Conservation (phyloP, 169 alveolate genomes). For the Plasmodium vivax region DNA sequence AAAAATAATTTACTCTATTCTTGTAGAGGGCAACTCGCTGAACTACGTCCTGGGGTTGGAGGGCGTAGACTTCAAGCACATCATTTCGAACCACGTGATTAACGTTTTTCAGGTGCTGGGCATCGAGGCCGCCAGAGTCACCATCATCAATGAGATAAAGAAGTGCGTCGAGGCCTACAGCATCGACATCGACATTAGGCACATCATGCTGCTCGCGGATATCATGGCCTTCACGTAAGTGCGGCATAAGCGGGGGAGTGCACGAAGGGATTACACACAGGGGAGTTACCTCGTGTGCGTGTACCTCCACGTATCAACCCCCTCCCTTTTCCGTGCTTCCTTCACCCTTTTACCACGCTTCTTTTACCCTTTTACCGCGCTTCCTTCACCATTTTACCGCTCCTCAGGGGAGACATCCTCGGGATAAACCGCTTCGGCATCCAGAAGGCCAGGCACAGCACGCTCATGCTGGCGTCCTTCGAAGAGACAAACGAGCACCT, state of each 20-base stretch:
- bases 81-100: conserved; percentile 94
- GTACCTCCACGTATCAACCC: not conserved
- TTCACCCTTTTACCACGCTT: not conserved
- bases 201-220: conserved; percentile 97
- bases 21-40: conserved; percentile 95
- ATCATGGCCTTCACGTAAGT: conserved; percentile 96
- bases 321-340: not conserved
- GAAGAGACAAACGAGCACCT: conserved; percentile 98
- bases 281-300: not conserved
- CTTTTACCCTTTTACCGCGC: not conserved
- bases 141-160: conserved; percentile 94
- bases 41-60: conserved; percentile 93
- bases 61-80: conserved; percentile 92
- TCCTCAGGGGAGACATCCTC: conserved; percentile 91
- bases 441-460: conserved; percentile 96
- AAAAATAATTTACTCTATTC: conserved; percentile 84
- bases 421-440: conserved; percentile 98
- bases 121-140: conserved; percentile 97
- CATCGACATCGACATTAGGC: conserved; percentile 95
- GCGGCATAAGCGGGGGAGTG: too few relatives aligned
- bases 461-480: conserved; percentile 98
- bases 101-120: conserved; percentile 95
- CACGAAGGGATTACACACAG: too few relatives aligned
- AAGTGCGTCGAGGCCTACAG: conserved; percentile 95
- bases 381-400: too few relatives aligned